Conservation (phyloP, 768 basidiomycete species). For the Neoboletus subvelutipes region DNA sequence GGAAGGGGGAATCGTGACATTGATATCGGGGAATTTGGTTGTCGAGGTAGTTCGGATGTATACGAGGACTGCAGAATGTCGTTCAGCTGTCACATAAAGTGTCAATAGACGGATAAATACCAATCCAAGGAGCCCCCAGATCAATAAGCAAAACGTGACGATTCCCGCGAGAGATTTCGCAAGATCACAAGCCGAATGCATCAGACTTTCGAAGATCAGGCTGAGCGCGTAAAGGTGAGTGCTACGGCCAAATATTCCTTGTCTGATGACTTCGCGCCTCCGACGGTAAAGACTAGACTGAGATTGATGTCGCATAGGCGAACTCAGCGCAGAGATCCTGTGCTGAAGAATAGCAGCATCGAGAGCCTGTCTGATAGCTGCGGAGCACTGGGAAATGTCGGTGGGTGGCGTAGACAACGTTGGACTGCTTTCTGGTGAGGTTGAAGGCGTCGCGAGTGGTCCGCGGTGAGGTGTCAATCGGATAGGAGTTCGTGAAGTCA, state of each 20-base stretch:
- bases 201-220: slow-evolving; percentile 1
- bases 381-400: slow-evolving; percentile 10
- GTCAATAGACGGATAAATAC: slow-evolving; percentile 3
- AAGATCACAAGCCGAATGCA: slow-evolving; percentile 14
- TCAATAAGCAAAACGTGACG: slow-evolving; percentile 19
- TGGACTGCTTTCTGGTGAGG: slow-evolving; percentile 19
- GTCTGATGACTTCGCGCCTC: not conserved
- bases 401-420: slow-evolving; percentile 13
- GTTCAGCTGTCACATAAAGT: slow-evolving; percentile 4
- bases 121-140: slow-evolving; percentile 27
- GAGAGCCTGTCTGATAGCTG: not conserved
- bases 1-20: slow-evolving; percentile 13
- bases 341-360: slow-evolving; percentile 14
- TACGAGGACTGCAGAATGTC: slow-evolving; percentile 15
- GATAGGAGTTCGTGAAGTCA: slow-evolving; percentile 28
- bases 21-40: not conserved
- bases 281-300: not conserved
- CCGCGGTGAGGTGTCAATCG: slow-evolving; percentile 26
- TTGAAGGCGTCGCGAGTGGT: slow-evolving; percentile 27
- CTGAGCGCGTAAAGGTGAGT: not conserved
- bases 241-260: not conserved
- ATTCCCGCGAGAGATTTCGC: slow-evolving; percentile 13
- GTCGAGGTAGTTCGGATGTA: slow-evolving; percentile 5
- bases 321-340: slow-evolving; percentile 7
- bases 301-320: not conserved